These are phyloP conservation scores for Phaffomyces thermotolerans DNA, from an alignment of 805 yeast species.

Conservation along the genomic window DNA sequence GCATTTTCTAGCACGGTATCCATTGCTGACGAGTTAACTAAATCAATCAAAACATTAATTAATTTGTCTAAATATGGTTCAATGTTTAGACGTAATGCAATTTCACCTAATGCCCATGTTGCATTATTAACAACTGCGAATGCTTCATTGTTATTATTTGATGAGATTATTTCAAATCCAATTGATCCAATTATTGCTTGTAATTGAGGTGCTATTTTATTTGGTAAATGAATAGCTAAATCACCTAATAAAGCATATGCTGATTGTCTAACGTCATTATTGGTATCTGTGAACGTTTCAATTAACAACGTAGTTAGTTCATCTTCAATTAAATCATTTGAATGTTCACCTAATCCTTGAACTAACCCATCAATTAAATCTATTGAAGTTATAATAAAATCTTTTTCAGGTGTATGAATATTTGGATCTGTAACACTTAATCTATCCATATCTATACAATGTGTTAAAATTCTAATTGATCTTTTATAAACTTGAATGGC, in stretches of 20 bases:
- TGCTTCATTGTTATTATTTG: constrained; percentile 34
- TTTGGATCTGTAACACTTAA: constrained; percentile 58
- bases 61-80: constrained; percentile 48
- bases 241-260: constrained; percentile 90
- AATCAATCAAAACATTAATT: constrained; percentile 48
- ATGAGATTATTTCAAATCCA: constrained; percentile 55
- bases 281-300: constrained; percentile 65
- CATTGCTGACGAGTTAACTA: constrained; percentile 51
- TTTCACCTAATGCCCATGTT: constrained; percentile 90
- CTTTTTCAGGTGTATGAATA: constrained; percentile 76
- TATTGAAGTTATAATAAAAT: constrained; percentile 79
- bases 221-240: constrained; percentile 53
- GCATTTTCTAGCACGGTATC: constrained; percentile 75
- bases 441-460: constrained; percentile 61
- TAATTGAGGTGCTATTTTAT: constrained; percentile 30
- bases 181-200: constrained; percentile 55
- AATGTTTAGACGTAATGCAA: constrained; percentile 53
- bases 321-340: constrained; percentile 45
- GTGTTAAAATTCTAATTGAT: constrained; percentile 60
- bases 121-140: constrained; percentile 79
- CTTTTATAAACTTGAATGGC: constrained; percentile 82
- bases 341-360: constrained; percentile 72
- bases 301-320: constrained; percentile 55
- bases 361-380: constrained; percentile 90
- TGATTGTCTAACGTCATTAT: constrained; percentile 87